Base-by-base conservation (phyloP, 495 filamentous ascomycete species). In the Penicilliopsis zonata region DNA sequence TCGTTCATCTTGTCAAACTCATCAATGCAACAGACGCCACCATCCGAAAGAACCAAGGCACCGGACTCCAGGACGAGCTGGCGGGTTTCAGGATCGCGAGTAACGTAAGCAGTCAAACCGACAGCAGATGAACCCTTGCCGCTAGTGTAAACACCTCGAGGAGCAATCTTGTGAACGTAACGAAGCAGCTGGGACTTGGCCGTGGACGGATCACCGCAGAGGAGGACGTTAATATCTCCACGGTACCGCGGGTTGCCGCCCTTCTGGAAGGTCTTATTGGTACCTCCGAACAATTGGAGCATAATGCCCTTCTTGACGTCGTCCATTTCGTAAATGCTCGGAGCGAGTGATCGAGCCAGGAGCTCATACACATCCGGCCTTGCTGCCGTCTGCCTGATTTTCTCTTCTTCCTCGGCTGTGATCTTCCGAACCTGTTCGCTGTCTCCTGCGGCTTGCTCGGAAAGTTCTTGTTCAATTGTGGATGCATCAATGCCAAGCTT, bases 1-100 rank as follows among this genome's bases (percentile, higher is more conserved):
- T 98, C 90, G 33, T 80, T 86, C 90, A 98, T 98, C 57, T 98
- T 98, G 65, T 98, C 90, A 43, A 98, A 98, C 54, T 98, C 90
- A 45, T 98, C 90, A 53, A 98, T 98, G 52, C 90, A 98, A 67
- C 90, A 98, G 36, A 94, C 80, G 52, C 90, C 92, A 17, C 90
- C 90, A 50, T 98, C 90, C 2, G 86, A 94, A 29, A 98, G 66
- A 25, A 98, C 90, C 18, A 98, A 69, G 9, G 90, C 90, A 47
- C 90, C 90, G 9, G 88, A 95, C 44, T 98, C 90, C 34, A 98
- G 84, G 2, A 98, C 90, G 20, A 96, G 72, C 52, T 96, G 88
- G 12, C 84, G 74, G 9, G 92, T 90, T 55, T 96, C 90, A 0
- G 83, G 85, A 44, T 98, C 90, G 26, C 90, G 82, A 17, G 86